Percentiles rank a stretch among this genome's conserved stretches.
phyloP scores from a whole-genome alignment of 108 stramenopile genomes.

The Tribonema minus region DNA sequence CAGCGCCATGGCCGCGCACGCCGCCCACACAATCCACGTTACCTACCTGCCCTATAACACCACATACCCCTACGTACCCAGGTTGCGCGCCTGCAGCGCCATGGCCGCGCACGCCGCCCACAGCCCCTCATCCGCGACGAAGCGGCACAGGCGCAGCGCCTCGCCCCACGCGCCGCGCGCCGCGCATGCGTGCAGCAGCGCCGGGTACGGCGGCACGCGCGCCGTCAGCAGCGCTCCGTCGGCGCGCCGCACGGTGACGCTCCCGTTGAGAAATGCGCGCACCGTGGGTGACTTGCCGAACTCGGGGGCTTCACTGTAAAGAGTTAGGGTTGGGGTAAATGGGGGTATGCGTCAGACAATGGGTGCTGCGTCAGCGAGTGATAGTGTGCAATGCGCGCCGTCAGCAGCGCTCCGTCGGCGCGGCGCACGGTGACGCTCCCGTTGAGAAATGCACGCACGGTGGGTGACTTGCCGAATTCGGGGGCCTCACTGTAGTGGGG shows the following conservation, averaged over 20 bases:
- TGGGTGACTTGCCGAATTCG: slow-evolving; percentile 52
- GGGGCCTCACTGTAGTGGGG: slow-evolving; percentile 47
- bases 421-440: slow-evolving; percentile 56
- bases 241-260: slow-evolving; percentile 62
- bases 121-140: slow-evolving; percentile 36
- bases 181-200: slow-evolving; percentile 49
- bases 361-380: too few relatives aligned
- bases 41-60: too few relatives aligned
- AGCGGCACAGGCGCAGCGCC: slow-evolving; percentile 59
- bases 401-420: slow-evolving; percentile 77
- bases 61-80: slow-evolving; percentile 32
- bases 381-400: too few relatives aligned
- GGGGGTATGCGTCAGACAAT: too few relatives aligned
- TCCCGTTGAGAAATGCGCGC: slow-evolving; percentile 5
- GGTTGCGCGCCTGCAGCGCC: slow-evolving; percentile 53
- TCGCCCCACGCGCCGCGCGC: slow-evolving; percentile 51
- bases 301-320: slow-evolving; percentile 47
- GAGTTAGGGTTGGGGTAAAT: too few relatives aligned
- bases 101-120: slow-evolving; percentile 62
- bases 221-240: slow-evolving; percentile 77
- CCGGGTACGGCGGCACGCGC: slow-evolving; percentile 32
- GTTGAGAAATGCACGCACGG: slow-evolving; percentile 10
- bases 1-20: slow-evolving; percentile 59
- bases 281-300: slow-evolving; percentile 51
- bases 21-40: too few relatives aligned